phyloP scores from a whole-genome alignment of 2,329 filamentous ascomycete species.

The Fusarium aywerte region DNA sequence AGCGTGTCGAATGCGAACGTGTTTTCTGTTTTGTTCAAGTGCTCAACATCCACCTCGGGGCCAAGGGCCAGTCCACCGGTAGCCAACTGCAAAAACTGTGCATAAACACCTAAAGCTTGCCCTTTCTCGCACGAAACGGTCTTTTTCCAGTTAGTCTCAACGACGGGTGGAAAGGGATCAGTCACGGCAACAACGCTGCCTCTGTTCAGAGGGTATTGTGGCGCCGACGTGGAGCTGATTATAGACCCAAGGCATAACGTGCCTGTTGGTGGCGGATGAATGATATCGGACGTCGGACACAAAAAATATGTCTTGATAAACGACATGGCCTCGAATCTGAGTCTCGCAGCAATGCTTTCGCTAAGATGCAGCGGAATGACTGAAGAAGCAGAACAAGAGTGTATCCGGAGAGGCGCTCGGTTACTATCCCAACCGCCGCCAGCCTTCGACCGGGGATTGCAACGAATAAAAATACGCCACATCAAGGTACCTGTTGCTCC shows the following conservation, averaged over 20 bases:
- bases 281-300: not conserved
- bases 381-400: not conserved
- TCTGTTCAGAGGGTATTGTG: conserved; percentile 1
- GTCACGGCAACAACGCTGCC: not conserved
- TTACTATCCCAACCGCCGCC: not conserved
- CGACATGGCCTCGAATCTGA: not conserved
- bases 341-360: no score
- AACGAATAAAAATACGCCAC: not conserved
- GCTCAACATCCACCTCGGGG: not conserved
- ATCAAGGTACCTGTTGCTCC: no score
- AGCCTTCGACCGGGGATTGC: not conserved
- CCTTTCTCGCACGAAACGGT: not conserved
- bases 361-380: not conserved
- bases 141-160: not conserved
- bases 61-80: not conserved
- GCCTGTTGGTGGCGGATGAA: not conserved
- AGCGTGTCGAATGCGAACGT: not conserved
- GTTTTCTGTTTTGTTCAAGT: not conserved
- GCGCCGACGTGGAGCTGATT: not conserved
- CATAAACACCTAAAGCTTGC: not conserved
- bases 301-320: conserved; percentile 1
- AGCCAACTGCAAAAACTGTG: not conserved
- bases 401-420: not conserved
- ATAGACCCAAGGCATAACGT: not conserved
- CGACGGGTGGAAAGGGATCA: not conserved